Evolutionary conservation across 2,329 filamentous ascomycete genomes (phyloP).

Genomic region (Cadophora sp.): DNA sequence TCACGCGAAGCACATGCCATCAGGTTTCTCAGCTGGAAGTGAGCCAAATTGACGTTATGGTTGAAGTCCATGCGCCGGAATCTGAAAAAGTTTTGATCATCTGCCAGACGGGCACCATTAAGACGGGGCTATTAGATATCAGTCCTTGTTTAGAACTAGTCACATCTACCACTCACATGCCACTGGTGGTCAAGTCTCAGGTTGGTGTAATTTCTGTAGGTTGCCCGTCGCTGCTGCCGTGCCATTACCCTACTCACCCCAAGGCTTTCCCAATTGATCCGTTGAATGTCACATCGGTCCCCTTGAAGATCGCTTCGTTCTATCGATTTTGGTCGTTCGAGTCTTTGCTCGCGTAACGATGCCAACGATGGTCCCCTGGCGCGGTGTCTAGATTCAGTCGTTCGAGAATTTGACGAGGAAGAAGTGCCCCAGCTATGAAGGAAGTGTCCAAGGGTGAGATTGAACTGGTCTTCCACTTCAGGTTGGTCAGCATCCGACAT

Average conservation of each 20-base stretch:
- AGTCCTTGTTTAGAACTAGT: not conserved
- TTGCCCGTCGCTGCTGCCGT: slow-evolving; percentile 53
- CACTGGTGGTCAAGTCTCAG: slow-evolving; percentile 54
- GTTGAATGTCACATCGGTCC: slow-evolving; percentile 64
- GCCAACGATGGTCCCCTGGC: slow-evolving; percentile 32
- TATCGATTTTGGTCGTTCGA: slow-evolving; percentile 38
- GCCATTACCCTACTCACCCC: slow-evolving; percentile 58
- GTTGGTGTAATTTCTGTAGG: slow-evolving; percentile 66
- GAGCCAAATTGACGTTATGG: slow-evolving; percentile 61
- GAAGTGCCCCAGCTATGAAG: slow-evolving; percentile 54
- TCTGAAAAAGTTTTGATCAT: slow-evolving; percentile 56
- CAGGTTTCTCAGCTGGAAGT: slow-evolving; percentile 71
- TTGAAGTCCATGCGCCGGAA: slow-evolving; percentile 64
- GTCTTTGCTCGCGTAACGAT: slow-evolving; percentile 33
- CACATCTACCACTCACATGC: slow-evolving; percentile 51
- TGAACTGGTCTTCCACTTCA: slow-evolving; percentile 49
- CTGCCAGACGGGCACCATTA: slow-evolving; percentile 30
- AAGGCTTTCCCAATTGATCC: slow-evolving; percentile 62
- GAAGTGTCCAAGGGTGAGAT: slow-evolving; percentile 58
- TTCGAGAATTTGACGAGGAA: slow-evolving; percentile 10
- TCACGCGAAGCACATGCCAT: slow-evolving; percentile 63
- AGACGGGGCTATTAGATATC: slow-evolving; percentile 28
- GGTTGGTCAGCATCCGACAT: slow-evolving; percentile 40
- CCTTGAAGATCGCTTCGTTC: slow-evolving; percentile 58
- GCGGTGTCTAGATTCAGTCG: slow-evolving; percentile 23